Percentiles rank a stretch among this genome's conserved stretches.
These are phyloP conservation scores for Cercospora sp. DNA, from an alignment of 2,329 filamentous ascomycete species.

Conservation along the genomic window DNA sequence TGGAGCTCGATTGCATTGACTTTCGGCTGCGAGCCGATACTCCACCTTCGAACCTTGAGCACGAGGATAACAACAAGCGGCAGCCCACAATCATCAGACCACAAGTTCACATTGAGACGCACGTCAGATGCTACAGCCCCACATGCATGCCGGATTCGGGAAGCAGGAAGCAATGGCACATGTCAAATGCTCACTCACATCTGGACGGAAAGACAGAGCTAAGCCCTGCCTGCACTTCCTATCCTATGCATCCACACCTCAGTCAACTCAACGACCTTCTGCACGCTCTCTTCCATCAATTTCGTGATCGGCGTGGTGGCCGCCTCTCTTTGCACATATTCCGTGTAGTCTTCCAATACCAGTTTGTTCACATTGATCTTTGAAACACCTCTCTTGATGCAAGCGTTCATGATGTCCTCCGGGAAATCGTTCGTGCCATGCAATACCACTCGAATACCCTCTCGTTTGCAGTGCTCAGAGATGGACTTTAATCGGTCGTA, in stretches of 20 bases:
- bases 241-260: constrained; percentile 29
- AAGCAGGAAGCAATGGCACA: neutral
- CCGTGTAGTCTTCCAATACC: constrained; percentile 47
- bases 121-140: neutral
- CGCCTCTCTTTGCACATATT: constrained; percentile 31
- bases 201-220: neutral
- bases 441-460: constrained; percentile 52
- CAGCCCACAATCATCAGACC: neutral
- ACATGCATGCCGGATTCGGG: neutral
- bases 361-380: constrained; percentile 61
- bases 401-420: constrained; percentile 52
- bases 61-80: neutral
- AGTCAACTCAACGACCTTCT: constrained; percentile 26
- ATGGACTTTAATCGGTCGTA: constrained; percentile 42
- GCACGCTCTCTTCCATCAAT: constrained; percentile 31
- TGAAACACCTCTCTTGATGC: constrained; percentile 55
- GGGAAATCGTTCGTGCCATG: constrained; percentile 61
- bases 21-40: neutral
- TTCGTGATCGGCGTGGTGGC: constrained; percentile 27
- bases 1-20: neutral
- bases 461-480: constrained; percentile 36
- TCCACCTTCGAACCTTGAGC: neutral
- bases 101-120: neutral
- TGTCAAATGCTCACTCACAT: neutral
- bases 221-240: constrained; percentile 28